A percentile compares a stretch with the other conserved stretches of the same genome.
phyloP scores from a whole-genome alignment of 768 basidiomycete genomes.

The Lactifluus subvellereus region DNA sequence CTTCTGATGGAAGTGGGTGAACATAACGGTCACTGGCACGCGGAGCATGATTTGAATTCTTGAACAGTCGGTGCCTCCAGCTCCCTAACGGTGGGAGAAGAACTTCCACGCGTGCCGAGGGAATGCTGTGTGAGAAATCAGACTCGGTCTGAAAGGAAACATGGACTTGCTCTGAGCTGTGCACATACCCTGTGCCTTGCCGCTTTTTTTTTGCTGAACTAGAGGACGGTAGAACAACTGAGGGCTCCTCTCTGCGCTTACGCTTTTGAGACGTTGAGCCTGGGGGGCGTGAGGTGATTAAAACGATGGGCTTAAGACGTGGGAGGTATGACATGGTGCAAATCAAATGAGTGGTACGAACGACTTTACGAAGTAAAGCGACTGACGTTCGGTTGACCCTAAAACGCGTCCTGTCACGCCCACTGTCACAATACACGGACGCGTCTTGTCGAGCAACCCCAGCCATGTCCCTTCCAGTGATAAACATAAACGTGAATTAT shows the following conservation, averaged over 20 bases:
- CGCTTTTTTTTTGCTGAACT: background rate
- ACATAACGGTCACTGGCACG: background rate
- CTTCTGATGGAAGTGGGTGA: background rate
- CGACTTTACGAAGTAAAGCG: no score
- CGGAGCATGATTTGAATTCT: background rate
- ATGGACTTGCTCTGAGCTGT: slow-evolving; percentile 30
- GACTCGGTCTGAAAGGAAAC: background rate
- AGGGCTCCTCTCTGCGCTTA: slow-evolving; percentile 22
- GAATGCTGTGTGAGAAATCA: background rate
- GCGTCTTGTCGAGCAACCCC: slow-evolving; percentile 25
- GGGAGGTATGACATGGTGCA: background rate
- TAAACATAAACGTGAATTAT: slow-evolving; percentile 59
- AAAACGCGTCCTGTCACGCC: slow-evolving; percentile 10
- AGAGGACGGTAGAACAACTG: no score
- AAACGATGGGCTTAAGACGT: background rate
- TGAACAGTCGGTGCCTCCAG: slow-evolving; percentile 10
- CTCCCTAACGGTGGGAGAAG: slow-evolving; percentile 14
- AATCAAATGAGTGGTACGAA: no score
- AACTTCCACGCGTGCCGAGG: slow-evolving; percentile 11
- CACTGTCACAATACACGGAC: background rate
- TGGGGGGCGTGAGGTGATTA: background rate
- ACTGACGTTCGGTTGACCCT: background rate
- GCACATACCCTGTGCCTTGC: background rate
- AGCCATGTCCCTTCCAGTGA: slow-evolving; percentile 61
- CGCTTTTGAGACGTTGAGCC: background rate